Conservation (phyloP, 2,329 filamentous ascomycete species). For the Trichoderma hamatum region DNA sequence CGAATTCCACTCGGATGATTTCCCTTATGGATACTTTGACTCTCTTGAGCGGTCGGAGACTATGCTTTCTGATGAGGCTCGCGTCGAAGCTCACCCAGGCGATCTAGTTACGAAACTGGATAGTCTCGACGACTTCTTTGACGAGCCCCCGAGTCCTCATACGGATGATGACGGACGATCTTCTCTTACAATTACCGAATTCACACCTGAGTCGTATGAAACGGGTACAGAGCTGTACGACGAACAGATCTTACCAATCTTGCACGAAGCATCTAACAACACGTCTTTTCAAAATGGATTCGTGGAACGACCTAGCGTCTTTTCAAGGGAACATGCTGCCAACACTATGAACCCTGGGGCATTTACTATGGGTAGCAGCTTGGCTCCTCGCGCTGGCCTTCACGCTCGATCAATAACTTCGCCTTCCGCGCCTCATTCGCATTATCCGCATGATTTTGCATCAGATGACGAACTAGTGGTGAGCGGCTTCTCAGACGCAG, state of each 20-base stretch:
- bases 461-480: constrained; percentile 78
- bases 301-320: constrained; percentile 67
- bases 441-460: constrained; percentile 60
- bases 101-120: constrained; percentile 82
- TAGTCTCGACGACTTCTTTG: constrained; percentile 81
- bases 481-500: constrained; percentile 78
- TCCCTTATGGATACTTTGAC: constrained; percentile 78
- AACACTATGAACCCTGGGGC: constrained; percentile 67
- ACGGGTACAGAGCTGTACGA: constrained; percentile 80
- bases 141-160: constrained; percentile 66
- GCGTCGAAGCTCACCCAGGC: constrained; percentile 67
- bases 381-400: constrained; percentile 64
- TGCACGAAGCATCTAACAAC: constrained; percentile 81
- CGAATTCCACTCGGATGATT: constrained; percentile 90
- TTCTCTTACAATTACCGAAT: constrained; percentile 66
- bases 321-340: constrained; percentile 61
- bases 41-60: constrained; percentile 76
- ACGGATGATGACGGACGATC: constrained; percentile 61
- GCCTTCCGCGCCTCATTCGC: constrained; percentile 62
- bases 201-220: constrained; percentile 67
- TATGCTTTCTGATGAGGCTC: constrained; percentile 85
- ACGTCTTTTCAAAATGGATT: constrained; percentile 88
- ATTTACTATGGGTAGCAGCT: constrained; percentile 50
- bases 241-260: constrained; percentile 86
- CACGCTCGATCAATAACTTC: constrained; percentile 86